Conservation (phyloP, 768 basidiomycete genomes). For the Suillus decipiens region DNA sequence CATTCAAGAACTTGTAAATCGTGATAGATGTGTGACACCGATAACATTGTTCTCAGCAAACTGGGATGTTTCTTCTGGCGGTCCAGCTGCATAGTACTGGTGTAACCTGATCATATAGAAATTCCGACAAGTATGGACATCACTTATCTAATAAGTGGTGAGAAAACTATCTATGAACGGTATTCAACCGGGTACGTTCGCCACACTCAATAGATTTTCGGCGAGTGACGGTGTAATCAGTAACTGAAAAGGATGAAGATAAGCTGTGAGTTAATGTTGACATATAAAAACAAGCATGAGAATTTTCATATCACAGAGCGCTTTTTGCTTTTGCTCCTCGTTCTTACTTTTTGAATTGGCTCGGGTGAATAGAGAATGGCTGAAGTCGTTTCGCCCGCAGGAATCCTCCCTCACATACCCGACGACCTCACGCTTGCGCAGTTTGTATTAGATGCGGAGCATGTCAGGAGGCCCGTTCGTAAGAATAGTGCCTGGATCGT, state of each 20-base stretch:
- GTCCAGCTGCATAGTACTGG: too few relatives aligned
- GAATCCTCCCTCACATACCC: constrained; percentile 34
- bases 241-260: not conserved
- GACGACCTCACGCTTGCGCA: constrained; percentile 40
- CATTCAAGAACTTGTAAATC: too few relatives aligned
- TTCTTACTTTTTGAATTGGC: not conserved
- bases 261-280: not conserved
- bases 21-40: too few relatives aligned
- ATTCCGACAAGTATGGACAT: too few relatives aligned
- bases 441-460: constrained; percentile 38
- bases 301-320: not conserved
- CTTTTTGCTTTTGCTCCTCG: not conserved
- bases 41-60: too few relatives aligned
- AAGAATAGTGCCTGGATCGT: constrained; percentile 39
- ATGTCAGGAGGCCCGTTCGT: constrained; percentile 31
- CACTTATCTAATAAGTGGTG: too few relatives aligned
- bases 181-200: not conserved
- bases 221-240: not conserved
- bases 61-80: too few relatives aligned
- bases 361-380: constrained; percentile 21
- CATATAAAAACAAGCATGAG: not conserved
- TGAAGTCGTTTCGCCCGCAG: constrained; percentile 31
- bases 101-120: too few relatives aligned
- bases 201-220: not conserved
- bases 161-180: too few relatives aligned